These are phyloP conservation scores for Crithidia thermophila DNA, from an alignment of 208 protist genomes.

Conservation along the genomic window DNA sequence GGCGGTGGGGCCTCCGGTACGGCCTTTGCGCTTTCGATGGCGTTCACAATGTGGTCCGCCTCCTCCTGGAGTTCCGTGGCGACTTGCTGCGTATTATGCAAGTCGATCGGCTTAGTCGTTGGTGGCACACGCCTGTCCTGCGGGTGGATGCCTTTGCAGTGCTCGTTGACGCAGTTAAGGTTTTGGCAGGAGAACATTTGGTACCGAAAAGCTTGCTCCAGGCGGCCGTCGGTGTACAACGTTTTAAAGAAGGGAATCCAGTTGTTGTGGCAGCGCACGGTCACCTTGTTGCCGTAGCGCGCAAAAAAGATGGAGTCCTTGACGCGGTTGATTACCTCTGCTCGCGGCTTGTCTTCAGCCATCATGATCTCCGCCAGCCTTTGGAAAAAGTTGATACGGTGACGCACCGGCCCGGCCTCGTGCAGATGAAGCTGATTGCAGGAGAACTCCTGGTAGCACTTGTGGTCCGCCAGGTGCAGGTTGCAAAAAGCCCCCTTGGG, in stretches of 20 bases:
- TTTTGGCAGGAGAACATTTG: conserved; percentile 65
- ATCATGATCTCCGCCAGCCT: conserved; percentile 70
- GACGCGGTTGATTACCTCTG: conserved; percentile 66
- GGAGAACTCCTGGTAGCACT: conserved; percentile 88
- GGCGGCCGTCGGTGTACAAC: conserved; percentile 79
- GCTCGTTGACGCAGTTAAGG: conserved; percentile 60
- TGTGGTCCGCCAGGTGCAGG: conserved; percentile 86
- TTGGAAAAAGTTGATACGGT: conserved; percentile 81
- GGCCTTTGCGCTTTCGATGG: conserved; percentile 35
- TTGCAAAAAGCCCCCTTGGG: conserved; percentile 91
- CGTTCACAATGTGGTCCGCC: conserved; percentile 57
- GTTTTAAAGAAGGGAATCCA: conserved; percentile 92
- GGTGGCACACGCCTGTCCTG: conserved; percentile 67
- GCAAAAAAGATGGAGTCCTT: conserved; percentile 91
- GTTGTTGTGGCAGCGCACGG: conserved; percentile 73
- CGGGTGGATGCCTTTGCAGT: conserved; percentile 79
- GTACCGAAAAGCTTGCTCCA: conserved; percentile 81
- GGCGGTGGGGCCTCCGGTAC: conserved; percentile 27
- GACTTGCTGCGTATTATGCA: conserved; percentile 63
- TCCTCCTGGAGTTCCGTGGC: conserved; percentile 67
- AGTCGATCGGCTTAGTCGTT: conserved; percentile 75
- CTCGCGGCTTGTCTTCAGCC: conserved; percentile 49
- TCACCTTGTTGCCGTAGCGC: conserved; percentile 89
- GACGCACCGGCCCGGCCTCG: conserved; percentile 75
- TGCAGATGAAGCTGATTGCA: conserved; percentile 90